Percentiles rank a stretch among this genome's conserved stretches.
Conservation (phyloP, 495 filamentous ascomycete genomes). For the Bacidia gigantensis region DNA sequence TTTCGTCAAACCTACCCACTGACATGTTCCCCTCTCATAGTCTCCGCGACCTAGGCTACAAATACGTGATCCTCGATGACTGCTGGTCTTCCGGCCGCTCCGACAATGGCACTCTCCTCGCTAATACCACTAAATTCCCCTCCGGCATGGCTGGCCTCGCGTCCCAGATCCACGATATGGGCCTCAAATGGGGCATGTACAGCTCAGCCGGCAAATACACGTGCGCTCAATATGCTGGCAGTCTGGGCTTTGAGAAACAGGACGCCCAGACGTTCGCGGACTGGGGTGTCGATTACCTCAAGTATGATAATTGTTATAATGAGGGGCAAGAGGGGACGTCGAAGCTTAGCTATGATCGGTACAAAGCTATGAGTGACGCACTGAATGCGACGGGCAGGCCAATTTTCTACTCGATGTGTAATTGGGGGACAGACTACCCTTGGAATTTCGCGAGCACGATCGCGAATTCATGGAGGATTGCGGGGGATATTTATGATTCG, state of each 20-base stretch:
- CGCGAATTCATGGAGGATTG: constrained; percentile 44
- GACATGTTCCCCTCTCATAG: neutral
- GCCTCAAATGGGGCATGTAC: constrained; percentile 38
- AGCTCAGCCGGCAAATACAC: constrained; percentile 35
- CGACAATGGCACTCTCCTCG: constrained; percentile 26
- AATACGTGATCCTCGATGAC: constrained; percentile 44
- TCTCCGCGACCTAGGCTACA: constrained; percentile 28
- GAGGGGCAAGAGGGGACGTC: constrained; percentile 36
- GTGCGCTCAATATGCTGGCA: constrained; percentile 37
- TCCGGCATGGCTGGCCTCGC: constrained; percentile 31
- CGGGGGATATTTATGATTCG: constrained; percentile 35
- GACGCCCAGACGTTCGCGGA: constrained; percentile 48
- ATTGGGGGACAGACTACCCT: constrained; percentile 32
- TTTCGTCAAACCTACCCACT: neutral
- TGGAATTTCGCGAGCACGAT: constrained; percentile 45
- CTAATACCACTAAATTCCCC: constrained; percentile 33
- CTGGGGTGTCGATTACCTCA: constrained; percentile 51
- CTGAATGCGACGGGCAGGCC: constrained; percentile 37
- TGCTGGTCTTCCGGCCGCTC: constrained; percentile 36
- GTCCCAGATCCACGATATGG: constrained; percentile 30
- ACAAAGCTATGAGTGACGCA: constrained; percentile 47
- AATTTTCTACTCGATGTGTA: constrained; percentile 43
- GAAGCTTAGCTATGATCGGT: constrained; percentile 36
- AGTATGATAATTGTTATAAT: constrained; percentile 63
- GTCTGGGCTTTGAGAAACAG: constrained; percentile 42